Evolutionary conservation across 1,284 basidiomycete species (phyloP).

Genomic region (Cryptococcus maquisensis): DNA sequence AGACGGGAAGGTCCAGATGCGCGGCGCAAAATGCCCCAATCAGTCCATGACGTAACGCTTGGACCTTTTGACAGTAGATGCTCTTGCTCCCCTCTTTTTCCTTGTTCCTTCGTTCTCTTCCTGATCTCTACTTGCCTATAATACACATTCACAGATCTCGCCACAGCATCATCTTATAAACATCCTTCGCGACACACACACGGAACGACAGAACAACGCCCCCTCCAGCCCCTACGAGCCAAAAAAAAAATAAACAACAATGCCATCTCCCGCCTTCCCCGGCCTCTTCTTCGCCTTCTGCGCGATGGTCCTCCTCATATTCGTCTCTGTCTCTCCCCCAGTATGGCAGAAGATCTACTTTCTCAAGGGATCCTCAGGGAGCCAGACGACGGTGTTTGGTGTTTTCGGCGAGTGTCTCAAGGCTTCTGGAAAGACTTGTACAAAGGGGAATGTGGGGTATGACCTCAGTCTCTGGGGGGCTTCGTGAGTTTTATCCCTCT

Average conservation of each 20-base stretch:
- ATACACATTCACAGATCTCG: too few relatives aligned
- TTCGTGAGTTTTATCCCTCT: conserved; percentile 18
- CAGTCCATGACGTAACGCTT: too few relatives aligned
- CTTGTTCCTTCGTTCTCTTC: too few relatives aligned
- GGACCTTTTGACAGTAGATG: too few relatives aligned
- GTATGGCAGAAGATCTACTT: conserved; percentile 69
- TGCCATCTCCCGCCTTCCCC: conserved; percentile 51
- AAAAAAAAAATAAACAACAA: conserved; percentile 3
- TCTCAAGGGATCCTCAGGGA: conserved; percentile 55
- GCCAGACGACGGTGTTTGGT: conserved; percentile 57
- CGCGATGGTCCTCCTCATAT: conserved; percentile 25
- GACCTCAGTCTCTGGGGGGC: conserved; percentile 18
- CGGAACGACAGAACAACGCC: neutral
- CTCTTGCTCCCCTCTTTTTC: too few relatives aligned
- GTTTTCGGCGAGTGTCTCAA: conserved; percentile 66
- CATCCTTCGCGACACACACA: too few relatives aligned
- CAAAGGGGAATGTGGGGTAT: conserved; percentile 35
- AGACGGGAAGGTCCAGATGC: too few relatives aligned
- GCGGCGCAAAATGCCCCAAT: too few relatives aligned
- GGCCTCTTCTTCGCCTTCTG: conserved; percentile 49
- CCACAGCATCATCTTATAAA: too few relatives aligned
- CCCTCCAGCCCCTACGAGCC: neutral
- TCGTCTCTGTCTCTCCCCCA: conserved; percentile 56
- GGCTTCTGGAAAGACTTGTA: conserved; percentile 49
- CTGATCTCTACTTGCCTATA: too few relatives aligned